Percentiles rank a stretch among this genome's conserved stretches.
Conservation (phyloP, 2,329 filamentous ascomycete genomes). For the Ophiocordyceps camponoti-saundersi region DNA sequence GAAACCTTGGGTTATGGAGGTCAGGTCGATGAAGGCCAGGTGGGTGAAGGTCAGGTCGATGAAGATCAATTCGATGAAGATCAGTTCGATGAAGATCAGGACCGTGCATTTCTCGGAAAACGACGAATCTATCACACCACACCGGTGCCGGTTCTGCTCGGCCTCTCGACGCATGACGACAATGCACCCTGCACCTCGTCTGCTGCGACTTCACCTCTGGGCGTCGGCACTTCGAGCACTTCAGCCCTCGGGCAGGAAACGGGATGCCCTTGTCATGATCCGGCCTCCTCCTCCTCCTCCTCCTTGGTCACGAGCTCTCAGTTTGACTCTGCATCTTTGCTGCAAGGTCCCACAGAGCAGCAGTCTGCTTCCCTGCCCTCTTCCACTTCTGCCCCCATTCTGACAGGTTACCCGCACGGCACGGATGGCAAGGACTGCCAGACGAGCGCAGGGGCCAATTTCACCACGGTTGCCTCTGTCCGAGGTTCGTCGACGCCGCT, state of each 20-base stretch:
- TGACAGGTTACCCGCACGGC: neutral
- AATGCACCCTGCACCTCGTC: neutral
- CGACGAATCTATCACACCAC: slow-evolving; percentile 2
- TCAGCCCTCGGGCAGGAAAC: neutral
- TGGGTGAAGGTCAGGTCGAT: too few relatives aligned
- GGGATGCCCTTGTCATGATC: neutral
- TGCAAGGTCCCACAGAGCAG: neutral
- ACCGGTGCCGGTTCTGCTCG: slow-evolving; percentile 1
- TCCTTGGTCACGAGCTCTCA: neutral
- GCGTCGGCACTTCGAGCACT: neutral
- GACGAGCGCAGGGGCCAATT: neutral
- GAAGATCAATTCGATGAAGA: too few relatives aligned
- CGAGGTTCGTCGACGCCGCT: neutral
- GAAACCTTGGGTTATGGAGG: too few relatives aligned
- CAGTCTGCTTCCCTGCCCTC: neutral
- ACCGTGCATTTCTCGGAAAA: too few relatives aligned
- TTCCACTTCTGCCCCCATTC: neutral
- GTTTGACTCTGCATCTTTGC: neutral
- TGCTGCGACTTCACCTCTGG: neutral
- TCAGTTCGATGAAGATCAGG: too few relatives aligned
- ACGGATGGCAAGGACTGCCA: neutral
- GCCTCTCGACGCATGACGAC: neutral
- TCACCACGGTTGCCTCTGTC: neutral
- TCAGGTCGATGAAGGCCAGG: too few relatives aligned
- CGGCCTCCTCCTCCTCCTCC: neutral